Percentiles rank a stretch among this genome's conserved stretches.
Evolutionary conservation across 2,329 filamentous ascomycete genomes (phyloP).

Genomic region (Lasiodiplodia citricola): DNA sequence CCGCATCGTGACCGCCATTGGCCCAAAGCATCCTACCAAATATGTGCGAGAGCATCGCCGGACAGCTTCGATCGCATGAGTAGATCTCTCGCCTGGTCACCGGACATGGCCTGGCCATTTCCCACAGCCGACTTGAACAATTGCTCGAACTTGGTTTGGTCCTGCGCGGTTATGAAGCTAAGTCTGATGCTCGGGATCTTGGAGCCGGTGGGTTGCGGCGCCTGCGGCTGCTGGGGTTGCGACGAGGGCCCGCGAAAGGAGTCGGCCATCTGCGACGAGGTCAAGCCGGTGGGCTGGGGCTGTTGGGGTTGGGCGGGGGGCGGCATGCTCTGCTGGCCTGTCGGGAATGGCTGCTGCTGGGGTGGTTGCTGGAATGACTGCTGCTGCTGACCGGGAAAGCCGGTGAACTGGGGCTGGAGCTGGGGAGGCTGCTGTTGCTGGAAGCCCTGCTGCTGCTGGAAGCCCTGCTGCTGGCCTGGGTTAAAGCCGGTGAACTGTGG

Average conservation of each 20-base stretch:
- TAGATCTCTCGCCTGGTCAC: constrained; percentile 88
- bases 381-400: constrained; percentile 51
- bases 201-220: constrained; percentile 64
- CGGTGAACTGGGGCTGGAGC: constrained; percentile 52
- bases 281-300: constrained; percentile 64
- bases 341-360: constrained; percentile 42
- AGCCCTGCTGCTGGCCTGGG: constrained; percentile 51
- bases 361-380: constrained; percentile 30
- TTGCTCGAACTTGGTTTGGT: constrained; percentile 97
- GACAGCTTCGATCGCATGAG: constrained; percentile 86
- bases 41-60: constrained; percentile 85
- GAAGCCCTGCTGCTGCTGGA: constrained; percentile 52
- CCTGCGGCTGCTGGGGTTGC: constrained; percentile 47
- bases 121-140: constrained; percentile 95
- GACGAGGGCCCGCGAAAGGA: constrained; percentile 57
- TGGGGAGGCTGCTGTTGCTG: constrained; percentile 42
- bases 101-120: constrained; percentile 82
- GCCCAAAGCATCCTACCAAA: constrained; percentile 68
- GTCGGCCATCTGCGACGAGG: constrained; percentile 67
- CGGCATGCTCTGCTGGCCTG: constrained; percentile 56
- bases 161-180: constrained; percentile 93
- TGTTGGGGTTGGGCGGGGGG: constrained; percentile 50
- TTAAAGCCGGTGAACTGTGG: constrained; percentile 64
- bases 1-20: neutral
- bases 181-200: constrained; percentile 94